Percentiles rank a stretch among this genome's conserved stretches.
phyloP scores from a whole-genome alignment of 805 yeast genomes.

The Pichia scutulata region DNA sequence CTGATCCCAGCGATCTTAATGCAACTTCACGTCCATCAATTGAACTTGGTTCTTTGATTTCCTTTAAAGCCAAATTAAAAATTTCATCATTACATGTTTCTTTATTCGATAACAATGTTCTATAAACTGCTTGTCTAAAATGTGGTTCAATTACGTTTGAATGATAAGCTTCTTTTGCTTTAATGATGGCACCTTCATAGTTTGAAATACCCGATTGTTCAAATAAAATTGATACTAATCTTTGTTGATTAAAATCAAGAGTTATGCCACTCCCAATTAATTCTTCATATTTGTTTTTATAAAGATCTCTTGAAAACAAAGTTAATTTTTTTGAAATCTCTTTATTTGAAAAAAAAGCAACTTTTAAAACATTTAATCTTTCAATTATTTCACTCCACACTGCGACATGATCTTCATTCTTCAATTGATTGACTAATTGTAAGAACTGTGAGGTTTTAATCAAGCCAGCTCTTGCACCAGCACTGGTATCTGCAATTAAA shows the following conservation, averaged over 20 bases:
- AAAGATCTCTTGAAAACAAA: conserved; percentile 28
- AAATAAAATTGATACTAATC: conserved; percentile 34
- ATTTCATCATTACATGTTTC: conserved; percentile 27
- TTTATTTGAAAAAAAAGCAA: conserved; percentile 32
- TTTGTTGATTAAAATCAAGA: conserved; percentile 21
- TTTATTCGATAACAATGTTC: conserved; percentile 35
- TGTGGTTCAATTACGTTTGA: conserved; percentile 29
- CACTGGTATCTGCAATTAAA: conserved; percentile 43
- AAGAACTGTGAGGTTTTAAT: conserved; percentile 37
- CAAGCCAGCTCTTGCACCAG: conserved; percentile 42
- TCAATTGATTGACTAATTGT: conserved; percentile 31
- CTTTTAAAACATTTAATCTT: conserved; percentile 30
- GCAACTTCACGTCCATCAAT: conserved; percentile 56
- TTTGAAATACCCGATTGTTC: conserved; percentile 33
- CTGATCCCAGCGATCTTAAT: conserved; percentile 45
- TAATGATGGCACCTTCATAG: conserved; percentile 30
- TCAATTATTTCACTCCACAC: conserved; percentile 50
- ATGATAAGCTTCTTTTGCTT: conserved; percentile 10
- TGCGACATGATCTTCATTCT: conserved; percentile 33
- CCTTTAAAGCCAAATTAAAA: conserved; percentile 36
- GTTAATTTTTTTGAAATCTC: conserved; percentile 23
- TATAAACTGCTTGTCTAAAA: conserved; percentile 35
- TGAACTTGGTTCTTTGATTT: conserved; percentile 42
- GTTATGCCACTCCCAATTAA: conserved; percentile 9
- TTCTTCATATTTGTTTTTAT: conserved; percentile 25